phyloP scores from a whole-genome alignment of 176 grass and related monocot species.

The Bonia amplexicaulis region DNA sequence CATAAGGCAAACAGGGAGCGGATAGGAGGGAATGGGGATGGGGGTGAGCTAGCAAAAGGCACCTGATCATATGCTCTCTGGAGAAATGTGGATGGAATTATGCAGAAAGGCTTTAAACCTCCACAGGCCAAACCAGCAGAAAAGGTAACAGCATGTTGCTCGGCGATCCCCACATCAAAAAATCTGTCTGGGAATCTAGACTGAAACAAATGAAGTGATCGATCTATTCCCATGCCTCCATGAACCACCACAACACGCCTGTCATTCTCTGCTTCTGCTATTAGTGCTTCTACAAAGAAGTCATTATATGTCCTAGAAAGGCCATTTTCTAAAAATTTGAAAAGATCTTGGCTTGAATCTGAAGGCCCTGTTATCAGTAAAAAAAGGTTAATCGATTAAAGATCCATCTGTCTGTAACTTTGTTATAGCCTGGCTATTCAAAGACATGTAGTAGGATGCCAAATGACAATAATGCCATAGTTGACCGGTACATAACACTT shows the following conservation, averaged over 20 bases:
- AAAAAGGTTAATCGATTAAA: not conserved
- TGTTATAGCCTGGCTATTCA: not conserved
- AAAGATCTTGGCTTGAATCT: constrained; percentile 24
- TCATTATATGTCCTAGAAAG: constrained; percentile 71
- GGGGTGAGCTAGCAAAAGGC: not conserved
- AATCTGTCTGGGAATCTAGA: constrained; percentile 72
- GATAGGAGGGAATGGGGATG: not conserved
- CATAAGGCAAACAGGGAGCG: not conserved
- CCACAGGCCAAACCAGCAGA: constrained; percentile 69
- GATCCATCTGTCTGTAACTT: not conserved
- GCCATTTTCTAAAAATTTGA: constrained; percentile 29
- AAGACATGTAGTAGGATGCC: not conserved
- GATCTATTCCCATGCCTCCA: constrained; percentile 66
- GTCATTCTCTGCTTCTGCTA: constrained; percentile 70
- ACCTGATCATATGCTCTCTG: constrained; percentile 84
- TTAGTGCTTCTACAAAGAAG: constrained; percentile 52
- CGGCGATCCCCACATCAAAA: constrained; percentile 69
- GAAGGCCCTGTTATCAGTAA: constrained; percentile 19
- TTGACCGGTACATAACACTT: not conserved
- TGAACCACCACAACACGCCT: constrained; percentile 60
- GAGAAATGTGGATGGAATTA: constrained; percentile 77
- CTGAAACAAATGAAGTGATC: constrained; percentile 56
- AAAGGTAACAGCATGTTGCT: constrained; percentile 81
- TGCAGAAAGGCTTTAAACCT: constrained; percentile 68
- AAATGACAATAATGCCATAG: not conserved